These are phyloP conservation scores for Aureobasidium vineae DNA, from an alignment of 2,329 filamentous ascomycete genomes.

Conservation along the genomic window DNA sequence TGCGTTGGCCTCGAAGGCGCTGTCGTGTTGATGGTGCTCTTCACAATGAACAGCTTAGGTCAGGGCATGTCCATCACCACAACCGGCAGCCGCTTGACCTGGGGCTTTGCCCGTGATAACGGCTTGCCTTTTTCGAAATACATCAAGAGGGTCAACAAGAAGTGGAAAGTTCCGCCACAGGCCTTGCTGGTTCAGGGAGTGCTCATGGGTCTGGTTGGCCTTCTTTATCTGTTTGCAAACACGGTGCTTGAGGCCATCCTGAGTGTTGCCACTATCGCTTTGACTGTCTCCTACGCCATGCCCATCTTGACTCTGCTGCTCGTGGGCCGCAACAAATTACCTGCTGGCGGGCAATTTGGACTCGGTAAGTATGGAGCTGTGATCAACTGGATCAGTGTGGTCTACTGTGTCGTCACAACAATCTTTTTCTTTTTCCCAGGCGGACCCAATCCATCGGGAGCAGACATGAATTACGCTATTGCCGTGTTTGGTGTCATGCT, in stretches of 20 bases:
- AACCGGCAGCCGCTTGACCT: constrained; percentile 34
- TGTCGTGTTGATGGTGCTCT: constrained; percentile 50
- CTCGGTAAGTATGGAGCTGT: constrained; percentile 42
- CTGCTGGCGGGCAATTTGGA: constrained; percentile 45
- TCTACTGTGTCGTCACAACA: constrained; percentile 54
- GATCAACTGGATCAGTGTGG: constrained; percentile 46
- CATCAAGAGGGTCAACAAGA: constrained; percentile 44
- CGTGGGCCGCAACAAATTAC: constrained; percentile 54
- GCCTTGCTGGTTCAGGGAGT: constrained; percentile 54
- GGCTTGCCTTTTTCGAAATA: constrained; percentile 34
- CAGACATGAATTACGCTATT: constrained; percentile 60
- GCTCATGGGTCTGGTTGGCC: constrained; percentile 51
- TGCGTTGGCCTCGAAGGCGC: constrained; percentile 50
- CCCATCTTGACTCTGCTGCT: constrained; percentile 41
- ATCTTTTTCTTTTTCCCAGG: constrained; percentile 58
- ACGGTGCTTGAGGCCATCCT: constrained; percentile 47
- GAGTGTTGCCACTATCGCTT: constrained; percentile 44
- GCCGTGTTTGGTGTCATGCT: constrained; percentile 58
- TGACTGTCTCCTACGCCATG: constrained; percentile 46
- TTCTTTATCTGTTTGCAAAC: constrained; percentile 46
- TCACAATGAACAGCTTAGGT: constrained; percentile 57
- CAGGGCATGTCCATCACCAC: constrained; percentile 55
- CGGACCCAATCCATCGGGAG: constrained; percentile 45
- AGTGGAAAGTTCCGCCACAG: constrained; percentile 55
- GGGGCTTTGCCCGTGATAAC: constrained; percentile 34